Percentiles rank a stretch among this genome's conserved stretches.
Conservation (phyloP, 371 early-diverging fungal genomes). For the Saksenaea oblongispora region DNA sequence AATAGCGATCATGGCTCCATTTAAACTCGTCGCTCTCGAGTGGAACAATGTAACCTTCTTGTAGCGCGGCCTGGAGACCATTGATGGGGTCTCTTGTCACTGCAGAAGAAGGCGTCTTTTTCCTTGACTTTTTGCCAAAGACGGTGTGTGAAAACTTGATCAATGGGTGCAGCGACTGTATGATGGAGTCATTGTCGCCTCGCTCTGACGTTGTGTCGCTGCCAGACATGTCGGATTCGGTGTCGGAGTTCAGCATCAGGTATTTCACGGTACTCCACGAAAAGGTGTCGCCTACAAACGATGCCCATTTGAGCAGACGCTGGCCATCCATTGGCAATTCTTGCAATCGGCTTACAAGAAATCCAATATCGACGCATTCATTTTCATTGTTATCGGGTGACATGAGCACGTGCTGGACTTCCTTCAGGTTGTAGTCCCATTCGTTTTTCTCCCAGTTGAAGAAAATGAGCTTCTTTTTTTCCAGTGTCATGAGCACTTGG, state of each 20-base stretch:
- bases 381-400: slow-evolving; percentile 16
- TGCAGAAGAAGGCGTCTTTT: not conserved
- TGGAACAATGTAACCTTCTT: slow-evolving; percentile 48
- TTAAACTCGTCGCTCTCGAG: slow-evolving; percentile 44
- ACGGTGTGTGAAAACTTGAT: slow-evolving; percentile 1
- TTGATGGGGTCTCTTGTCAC: slow-evolving; percentile 33
- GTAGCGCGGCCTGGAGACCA: slow-evolving; percentile 46
- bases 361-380: slow-evolving; percentile 35
- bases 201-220: not conserved
- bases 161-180: not conserved
- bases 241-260: slow-evolving; percentile 35
- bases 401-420: slow-evolving; percentile 30
- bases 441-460: slow-evolving; percentile 50
- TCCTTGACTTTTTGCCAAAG: not conserved
- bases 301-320: slow-evolving; percentile 41
- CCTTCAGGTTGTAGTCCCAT: slow-evolving; percentile 43
- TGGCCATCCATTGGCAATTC: slow-evolving; percentile 42
- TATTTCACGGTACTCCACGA: slow-evolving; percentile 44
- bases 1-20: slow-evolving; percentile 51
- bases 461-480: slow-evolving; percentile 45
- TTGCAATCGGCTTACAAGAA: slow-evolving; percentile 30
- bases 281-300: slow-evolving; percentile 47
- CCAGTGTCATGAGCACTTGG: slow-evolving; percentile 37
- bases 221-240: slow-evolving; percentile 33
- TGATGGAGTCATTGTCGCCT: not conserved